Evolutionary conservation across 1,284 basidiomycete genomes (phyloP), one percentile per base, ranked within the genome.

Genomic region (Vanrija pseudolonga): DNA sequence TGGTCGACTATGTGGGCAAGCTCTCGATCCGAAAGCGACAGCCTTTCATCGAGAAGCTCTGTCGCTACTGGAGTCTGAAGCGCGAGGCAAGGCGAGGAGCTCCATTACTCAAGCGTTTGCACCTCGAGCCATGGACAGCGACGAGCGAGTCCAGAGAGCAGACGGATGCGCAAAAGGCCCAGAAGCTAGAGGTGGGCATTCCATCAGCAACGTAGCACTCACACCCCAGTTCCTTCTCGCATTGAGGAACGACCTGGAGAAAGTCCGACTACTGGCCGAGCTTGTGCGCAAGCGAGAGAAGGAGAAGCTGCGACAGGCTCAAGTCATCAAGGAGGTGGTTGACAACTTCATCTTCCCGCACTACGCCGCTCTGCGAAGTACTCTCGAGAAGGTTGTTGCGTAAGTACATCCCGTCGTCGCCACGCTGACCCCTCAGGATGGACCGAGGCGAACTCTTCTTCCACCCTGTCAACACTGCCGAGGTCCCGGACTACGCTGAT

Each of bases 41-140:
- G 3, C 86, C 88, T 32, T 89, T 95, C 50, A 77, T 98, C 4
- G 82, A 85, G 47, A 77, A 86, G 66, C 80, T 95, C 36, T 94
- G 90, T 64, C 84, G 86, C 63, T 99, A 97, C 71, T 99, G 95
- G 95, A 97, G 94, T 69, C 74, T 98, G 73, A 98, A 98, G 76
- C 80, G 95, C 6, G 94, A 98, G 73, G 89, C 85, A 0, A 83
- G 95, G 56, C 79, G 95, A 41, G 96, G 96, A 3, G 96, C 96
- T 3, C 94, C 95, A 2, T 74, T 98, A 49, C 77, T 99, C 64
- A 98, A 98, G 76, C 77, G 96, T 47, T 75, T 99, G 50, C 94
- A 99, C 77, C 80, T 98, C 28, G 95, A 98, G 79, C 96, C 95
- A 0, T 98, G 95, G 96, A 96, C 95, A 0, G 89, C 91, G 1